Conservation (phyloP, 352 stramenopile genomes). For the Globisporangium cederbergense region DNA sequence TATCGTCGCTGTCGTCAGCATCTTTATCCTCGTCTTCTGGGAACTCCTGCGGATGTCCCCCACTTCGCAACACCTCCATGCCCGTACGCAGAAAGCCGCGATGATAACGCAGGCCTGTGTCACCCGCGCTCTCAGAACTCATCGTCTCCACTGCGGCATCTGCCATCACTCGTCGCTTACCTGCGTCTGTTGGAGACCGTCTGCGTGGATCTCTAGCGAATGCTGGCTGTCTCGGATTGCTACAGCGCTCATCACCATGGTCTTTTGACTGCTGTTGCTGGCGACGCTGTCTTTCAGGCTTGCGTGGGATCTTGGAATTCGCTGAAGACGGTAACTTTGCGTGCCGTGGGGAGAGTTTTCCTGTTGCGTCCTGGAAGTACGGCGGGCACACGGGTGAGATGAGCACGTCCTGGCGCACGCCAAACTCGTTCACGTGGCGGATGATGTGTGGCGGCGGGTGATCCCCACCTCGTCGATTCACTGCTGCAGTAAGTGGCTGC, state of each 20-base stretch:
- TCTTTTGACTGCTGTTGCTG: constrained; percentile 18
- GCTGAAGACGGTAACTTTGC: not conserved
- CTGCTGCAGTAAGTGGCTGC: not conserved
- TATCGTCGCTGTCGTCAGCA: constrained; percentile 5
- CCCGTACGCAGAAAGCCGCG: constrained; percentile 54
- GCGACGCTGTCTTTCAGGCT: constrained; percentile 8
- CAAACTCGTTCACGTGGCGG: constrained; percentile 69
- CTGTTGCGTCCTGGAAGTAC: constrained; percentile 29
- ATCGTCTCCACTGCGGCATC: not conserved
- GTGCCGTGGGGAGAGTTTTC: constrained; percentile 7
- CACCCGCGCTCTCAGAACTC: not conserved
- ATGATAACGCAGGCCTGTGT: constrained; percentile 31
- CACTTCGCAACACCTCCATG: constrained; percentile 51
- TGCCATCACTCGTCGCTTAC: not conserved
- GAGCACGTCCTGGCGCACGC: constrained; percentile 49
- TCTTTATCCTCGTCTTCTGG: constrained; percentile 19
- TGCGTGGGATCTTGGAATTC: not conserved
- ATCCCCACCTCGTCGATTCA: not conserved
- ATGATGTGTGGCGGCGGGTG: constrained; percentile 34
- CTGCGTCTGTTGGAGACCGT: constrained; percentile 1
- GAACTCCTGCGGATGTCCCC: not conserved
- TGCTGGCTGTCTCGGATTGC: constrained; percentile 2
- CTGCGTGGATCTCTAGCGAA: constrained; percentile 4
- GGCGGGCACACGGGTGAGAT: constrained; percentile 52
- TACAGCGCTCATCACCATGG: constrained; percentile 31